Base-by-base conservation (phyloP, 2,329 filamentous ascomycete species). In the Chaetomiaceae sp. region DNA sequence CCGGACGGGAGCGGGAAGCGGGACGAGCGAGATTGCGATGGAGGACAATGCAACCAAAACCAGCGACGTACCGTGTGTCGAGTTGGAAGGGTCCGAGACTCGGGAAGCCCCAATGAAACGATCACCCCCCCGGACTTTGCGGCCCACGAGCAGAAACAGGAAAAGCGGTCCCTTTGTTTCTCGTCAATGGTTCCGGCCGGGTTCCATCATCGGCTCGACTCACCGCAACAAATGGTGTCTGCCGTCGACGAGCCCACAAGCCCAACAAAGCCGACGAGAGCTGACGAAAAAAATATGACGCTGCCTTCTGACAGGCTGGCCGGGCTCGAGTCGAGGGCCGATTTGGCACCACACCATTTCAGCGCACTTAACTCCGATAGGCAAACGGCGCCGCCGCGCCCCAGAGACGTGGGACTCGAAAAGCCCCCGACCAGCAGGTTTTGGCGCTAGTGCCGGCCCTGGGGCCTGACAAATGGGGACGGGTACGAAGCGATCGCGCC, bases 401-500 rank as follows among this genome's bases (percentile, higher is more conserved):
- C 44, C 48, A 33, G 39, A 20, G 36, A 34, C 11, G 52, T 54
- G 52, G 52, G 29, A 42, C 49, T 15, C 20, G 15, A 7, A 25
- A 33, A 46, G n/a, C 25, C 17, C 42, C 42, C 34, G 31, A 52
- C 50, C 29, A 29, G 19, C 51, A 22, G 19, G 46, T 46, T 33
- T 42, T 50, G 50, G 54, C 40, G 42, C 42, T 33, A 43, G 47
- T 50, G 54, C 40, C 46, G 25, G 37, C 6, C 17, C 23, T 31
- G 37, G 37, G 42, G 36, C 25, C 44, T 44, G 48, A 47, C 52
- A 44, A 51, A 48, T 11, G 14, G 9, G 9, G 9, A 5, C 47
- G 52, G 52, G 34, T 34, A 45, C 39, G 33, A 47, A 51, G 45
- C 51, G 54, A 59, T 52, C 54, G 47, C 53, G 42, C 45, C 37